These are phyloP conservation scores for Kondoa subrosea DNA, from an alignment of 768 basidiomycete species.

Conservation along the genomic window DNA sequence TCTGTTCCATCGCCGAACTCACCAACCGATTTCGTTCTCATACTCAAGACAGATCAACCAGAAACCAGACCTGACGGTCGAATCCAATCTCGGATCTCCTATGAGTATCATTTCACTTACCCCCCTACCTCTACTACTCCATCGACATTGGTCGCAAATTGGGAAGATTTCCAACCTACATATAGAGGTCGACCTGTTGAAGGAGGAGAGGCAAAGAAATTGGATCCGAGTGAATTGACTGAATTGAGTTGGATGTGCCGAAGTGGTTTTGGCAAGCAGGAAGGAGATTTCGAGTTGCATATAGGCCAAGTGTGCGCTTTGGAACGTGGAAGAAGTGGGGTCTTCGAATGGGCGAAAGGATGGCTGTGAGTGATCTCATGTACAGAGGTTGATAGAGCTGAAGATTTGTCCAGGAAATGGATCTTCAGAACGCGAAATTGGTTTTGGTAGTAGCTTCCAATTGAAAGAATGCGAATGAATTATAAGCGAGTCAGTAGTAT, in stretches of 20 bases:
- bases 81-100: constrained; percentile 20
- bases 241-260: constrained; percentile 28
- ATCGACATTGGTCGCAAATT: constrained; percentile 3
- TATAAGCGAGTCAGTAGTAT: background rate
- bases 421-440: background rate
- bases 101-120: constrained; percentile 21
- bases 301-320: background rate
- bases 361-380: background rate
- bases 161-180: constrained; percentile 22
- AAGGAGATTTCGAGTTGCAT: constrained; percentile 20
- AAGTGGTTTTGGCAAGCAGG: constrained; percentile 24
- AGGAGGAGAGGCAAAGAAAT: constrained; percentile 11
- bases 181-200: constrained; percentile 21
- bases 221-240: constrained; percentile 24
- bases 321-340: background rate
- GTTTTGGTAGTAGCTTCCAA: background rate
- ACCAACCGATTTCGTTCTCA: constrained; percentile 11
- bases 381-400: background rate
- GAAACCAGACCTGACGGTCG: constrained; percentile 19
- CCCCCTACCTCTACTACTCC: background rate
- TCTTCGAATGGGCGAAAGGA: background rate
- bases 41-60: constrained; percentile 20
- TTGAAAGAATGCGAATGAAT: background rate
- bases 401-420: background rate
- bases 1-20: background rate